phyloP scores from a whole-genome alignment of 495 filamentous ascomycete species.

The Podospora bellae-mahoneyi region DNA sequence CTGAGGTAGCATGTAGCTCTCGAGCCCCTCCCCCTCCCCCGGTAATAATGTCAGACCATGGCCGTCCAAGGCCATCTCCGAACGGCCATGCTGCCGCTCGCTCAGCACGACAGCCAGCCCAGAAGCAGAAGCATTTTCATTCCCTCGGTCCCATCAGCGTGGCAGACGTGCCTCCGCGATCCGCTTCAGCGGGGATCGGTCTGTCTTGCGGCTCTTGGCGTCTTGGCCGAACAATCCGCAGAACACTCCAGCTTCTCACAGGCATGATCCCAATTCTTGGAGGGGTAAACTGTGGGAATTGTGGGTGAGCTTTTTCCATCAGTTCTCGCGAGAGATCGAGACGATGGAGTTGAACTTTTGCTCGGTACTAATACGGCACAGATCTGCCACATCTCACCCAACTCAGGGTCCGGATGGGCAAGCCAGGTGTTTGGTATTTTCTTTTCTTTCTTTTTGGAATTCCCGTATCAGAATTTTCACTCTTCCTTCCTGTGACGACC shows the following conservation, averaged over 20 bases:
- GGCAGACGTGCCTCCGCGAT: slow-evolving; percentile 23
- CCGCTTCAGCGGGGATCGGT: slow-evolving; percentile 21
- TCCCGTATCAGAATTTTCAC: background rate
- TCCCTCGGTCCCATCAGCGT: slow-evolving; percentile 26
- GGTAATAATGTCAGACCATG: slow-evolving; percentile 21
- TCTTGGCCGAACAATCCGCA: slow-evolving; percentile 15
- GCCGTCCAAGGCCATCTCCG: slow-evolving; percentile 12
- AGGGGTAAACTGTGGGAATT: slow-evolving; percentile 10
- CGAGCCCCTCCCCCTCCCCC: slow-evolving; percentile 22
- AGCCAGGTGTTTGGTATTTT: background rate
- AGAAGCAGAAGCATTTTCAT: background rate
- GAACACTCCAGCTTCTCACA: slow-evolving; percentile 2
- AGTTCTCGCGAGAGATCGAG: background rate
- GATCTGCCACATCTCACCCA: background rate
- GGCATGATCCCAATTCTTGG: slow-evolving; percentile 12
- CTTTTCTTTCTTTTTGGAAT: background rate
- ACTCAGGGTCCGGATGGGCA: too few species aligned
- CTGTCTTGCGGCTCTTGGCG: slow-evolving; percentile 20
- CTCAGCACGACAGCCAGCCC: background rate
- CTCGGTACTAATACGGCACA: background rate
- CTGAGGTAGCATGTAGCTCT: slow-evolving; percentile 8
- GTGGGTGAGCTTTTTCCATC: slow-evolving; percentile 1
- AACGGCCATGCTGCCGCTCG: slow-evolving; percentile 8
- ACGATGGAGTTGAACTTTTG: background rate
- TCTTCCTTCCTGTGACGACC: background rate